Conservation (phyloP, 345 rosid species). For the Populus davidiana region DNA sequence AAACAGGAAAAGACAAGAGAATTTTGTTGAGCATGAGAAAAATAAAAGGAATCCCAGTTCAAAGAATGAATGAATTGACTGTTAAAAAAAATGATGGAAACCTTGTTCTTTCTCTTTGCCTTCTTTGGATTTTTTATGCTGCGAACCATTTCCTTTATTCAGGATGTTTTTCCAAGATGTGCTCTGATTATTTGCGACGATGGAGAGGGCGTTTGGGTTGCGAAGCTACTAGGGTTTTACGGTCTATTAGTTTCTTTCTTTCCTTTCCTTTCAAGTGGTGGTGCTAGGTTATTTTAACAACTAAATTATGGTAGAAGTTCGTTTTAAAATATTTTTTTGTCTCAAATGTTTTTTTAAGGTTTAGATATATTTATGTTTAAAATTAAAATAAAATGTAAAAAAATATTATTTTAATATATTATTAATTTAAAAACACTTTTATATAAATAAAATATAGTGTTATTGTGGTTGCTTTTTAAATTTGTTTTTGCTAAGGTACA, state of each 20-base stretch:
- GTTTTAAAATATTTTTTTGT: too few species aligned
- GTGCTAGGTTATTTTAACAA: too few species aligned
- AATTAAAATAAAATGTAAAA: too few species aligned
- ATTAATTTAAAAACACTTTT: too few species aligned
- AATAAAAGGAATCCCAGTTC: background rate
- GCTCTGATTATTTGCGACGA: background rate
- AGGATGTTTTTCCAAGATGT: background rate
- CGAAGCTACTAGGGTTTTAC: background rate
- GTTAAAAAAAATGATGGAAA: background rate
- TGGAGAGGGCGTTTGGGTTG: background rate
- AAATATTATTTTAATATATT: too few species aligned
- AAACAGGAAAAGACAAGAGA: background rate
- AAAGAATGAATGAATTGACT: background rate
- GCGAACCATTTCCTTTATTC: conserved; percentile 55
- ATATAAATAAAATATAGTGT: too few species aligned
- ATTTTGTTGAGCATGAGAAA: background rate
- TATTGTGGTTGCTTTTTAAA: too few species aligned
- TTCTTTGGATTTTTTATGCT: conserved; percentile 64
- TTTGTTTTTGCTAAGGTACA: fast-evolving
- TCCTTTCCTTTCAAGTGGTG: too few species aligned
- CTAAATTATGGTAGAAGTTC: too few species aligned
- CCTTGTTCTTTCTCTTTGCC: conserved; percentile 79
- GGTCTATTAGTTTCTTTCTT: too few species aligned
- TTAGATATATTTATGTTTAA: too few species aligned
- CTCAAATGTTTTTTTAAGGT: too few species aligned